Percentiles rank a stretch among this genome's conserved stretches.
Evolutionary conservation across 306 rosid genomes (phyloP).

Genomic region (Cucurbita moschata): DNA sequence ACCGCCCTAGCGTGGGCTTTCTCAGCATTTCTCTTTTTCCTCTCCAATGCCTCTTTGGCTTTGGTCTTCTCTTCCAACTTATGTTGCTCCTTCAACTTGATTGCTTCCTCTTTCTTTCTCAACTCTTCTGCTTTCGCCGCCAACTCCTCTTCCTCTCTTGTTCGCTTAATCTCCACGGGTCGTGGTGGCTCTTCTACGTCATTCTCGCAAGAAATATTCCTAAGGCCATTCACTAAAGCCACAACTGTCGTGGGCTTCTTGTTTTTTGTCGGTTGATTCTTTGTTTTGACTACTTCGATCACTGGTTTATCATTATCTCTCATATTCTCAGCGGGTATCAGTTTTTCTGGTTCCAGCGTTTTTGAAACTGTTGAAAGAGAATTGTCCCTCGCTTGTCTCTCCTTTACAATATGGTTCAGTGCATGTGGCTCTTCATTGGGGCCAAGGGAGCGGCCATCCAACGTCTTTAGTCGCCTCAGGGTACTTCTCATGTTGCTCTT

Average conservation of each 20-base stretch:
- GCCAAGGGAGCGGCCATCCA: conserved; percentile 65
- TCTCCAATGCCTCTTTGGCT: conserved; percentile 63
- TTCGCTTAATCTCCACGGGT: conserved; percentile 27
- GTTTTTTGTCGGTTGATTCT: conserved; percentile 21
- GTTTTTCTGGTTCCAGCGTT: conserved; percentile 28
- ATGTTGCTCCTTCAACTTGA: conserved; percentile 47
- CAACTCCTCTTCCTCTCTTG: conserved; percentile 58
- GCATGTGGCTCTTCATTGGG: conserved; percentile 75
- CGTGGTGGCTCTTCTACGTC: conserved; percentile 25
- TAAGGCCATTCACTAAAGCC: conserved; percentile 17
- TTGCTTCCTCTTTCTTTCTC: conserved; percentile 57
- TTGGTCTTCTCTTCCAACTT: conserved; percentile 68
- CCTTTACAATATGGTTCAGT: conserved; percentile 22
- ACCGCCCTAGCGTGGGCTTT: conserved; percentile 62
- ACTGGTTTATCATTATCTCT: conserved; percentile 21
- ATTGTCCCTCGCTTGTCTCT: conserved; percentile 25
- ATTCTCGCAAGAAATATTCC: conserved; percentile 21
- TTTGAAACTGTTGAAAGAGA: conserved; percentile 16
- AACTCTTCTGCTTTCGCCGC: conserved; percentile 49
- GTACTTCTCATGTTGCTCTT: conserved; percentile 74
- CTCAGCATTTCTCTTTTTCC: conserved; percentile 59
- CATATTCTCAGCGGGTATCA: conserved; percentile 20
- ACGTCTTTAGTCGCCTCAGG: conserved; percentile 60
- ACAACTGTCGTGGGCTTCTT: conserved; percentile 28
- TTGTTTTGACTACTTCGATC: conserved; percentile 18